Percentiles rank a stretch among this genome's conserved stretches.
phyloP scores from a whole-genome alignment of 345 rosid genomes.

The Populus nigra region DNA sequence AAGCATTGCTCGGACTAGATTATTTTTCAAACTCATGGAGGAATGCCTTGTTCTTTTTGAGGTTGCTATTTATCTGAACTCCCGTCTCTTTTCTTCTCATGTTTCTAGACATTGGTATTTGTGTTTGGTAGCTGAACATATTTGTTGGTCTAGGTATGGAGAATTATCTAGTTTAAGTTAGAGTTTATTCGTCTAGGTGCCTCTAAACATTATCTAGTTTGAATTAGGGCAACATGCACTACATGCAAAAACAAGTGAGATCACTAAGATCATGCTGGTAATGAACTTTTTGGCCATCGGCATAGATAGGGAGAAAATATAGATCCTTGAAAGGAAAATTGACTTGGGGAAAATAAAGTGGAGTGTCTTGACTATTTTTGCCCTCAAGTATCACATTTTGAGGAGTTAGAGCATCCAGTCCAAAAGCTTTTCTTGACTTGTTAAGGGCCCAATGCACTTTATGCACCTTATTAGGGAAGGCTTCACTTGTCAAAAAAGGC shows the following conservation, averaged over 20 bases:
- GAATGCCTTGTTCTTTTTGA: constrained; percentile 93
- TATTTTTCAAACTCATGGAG: constrained; percentile 96
- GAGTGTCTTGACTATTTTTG: no score
- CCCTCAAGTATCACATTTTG: no score
- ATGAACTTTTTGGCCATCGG: neutral
- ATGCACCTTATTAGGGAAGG: no score
- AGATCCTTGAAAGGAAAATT: no score
- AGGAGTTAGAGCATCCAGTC: no score
- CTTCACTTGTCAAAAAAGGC: no score
- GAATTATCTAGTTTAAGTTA: no score
- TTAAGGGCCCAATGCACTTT: no score
- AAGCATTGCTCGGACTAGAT: constrained; percentile 94
- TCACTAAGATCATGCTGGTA: no score
- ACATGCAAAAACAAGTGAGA: neutral
- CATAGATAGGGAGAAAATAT: neutral
- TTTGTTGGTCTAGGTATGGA: neutral
- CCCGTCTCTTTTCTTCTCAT: constrained; percentile 9
- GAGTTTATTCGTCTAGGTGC: neutral
- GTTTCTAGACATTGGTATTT: neutral
- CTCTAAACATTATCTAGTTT: neutral
- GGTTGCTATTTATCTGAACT: constrained; percentile 43
- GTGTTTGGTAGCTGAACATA: neutral
- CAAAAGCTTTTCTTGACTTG: no score
- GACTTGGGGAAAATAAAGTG: no score
- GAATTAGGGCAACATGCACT: neutral